Conservation (phyloP, 805 yeast genomes). For the Saturnispora hagleri region DNA sequence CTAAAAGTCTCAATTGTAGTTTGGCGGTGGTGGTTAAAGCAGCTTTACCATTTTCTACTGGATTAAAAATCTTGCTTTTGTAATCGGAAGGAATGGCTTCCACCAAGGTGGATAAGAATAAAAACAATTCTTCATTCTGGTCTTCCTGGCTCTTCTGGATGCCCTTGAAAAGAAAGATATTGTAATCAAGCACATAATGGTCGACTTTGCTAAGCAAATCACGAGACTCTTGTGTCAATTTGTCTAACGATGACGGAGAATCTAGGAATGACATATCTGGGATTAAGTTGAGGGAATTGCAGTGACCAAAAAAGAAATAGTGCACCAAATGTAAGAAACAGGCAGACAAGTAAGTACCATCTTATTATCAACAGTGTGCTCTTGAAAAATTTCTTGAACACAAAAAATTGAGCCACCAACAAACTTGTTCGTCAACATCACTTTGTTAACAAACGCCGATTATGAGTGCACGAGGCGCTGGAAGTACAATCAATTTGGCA, state of each 20-base stretch:
- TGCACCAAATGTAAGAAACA: neutral
- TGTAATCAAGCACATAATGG: constrained; percentile 31
- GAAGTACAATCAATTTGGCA: constrained; percentile 9
- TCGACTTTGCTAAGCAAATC: constrained; percentile 22
- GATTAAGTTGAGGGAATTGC: too few relatives aligned
- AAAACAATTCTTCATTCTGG: constrained; percentile 15
- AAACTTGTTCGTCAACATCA: neutral
- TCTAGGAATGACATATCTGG: constrained; percentile 3
- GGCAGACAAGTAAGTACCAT: neutral
- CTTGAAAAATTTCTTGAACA: neutral
- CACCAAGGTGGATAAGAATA: constrained; percentile 18
- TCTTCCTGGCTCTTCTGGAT: constrained; percentile 19
- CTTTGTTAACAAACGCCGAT: neutral
- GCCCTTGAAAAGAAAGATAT: constrained; percentile 29
- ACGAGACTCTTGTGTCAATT: constrained; percentile 11
- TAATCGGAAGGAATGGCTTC: constrained; percentile 21
- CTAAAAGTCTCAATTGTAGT: constrained; percentile 28
- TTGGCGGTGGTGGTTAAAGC: constrained; percentile 25
- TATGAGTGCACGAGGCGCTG: constrained; percentile 4
- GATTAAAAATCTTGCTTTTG: constrained; percentile 16
- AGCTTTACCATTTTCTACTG: constrained; percentile 13
- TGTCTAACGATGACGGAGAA: constrained; percentile 1
- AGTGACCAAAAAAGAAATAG: neutral
- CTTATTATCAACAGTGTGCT: neutral
- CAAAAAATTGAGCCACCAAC: neutral